Conservation (phyloP, 2,329 filamentous ascomycete species). For the Rhexocercosporidium sp. region DNA sequence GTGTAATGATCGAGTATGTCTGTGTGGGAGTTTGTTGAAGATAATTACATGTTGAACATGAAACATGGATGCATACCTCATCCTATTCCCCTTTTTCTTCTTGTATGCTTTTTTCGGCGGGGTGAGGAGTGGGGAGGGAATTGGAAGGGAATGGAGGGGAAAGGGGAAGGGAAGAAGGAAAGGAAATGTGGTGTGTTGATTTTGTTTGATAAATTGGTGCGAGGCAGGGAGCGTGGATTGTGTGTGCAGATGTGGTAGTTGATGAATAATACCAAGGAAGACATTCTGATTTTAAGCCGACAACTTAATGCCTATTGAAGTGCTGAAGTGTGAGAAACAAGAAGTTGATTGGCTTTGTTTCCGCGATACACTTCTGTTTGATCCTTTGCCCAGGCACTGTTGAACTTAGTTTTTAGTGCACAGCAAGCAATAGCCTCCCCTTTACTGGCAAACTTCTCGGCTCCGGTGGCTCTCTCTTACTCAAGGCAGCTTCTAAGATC, state of each 20-base stretch:
- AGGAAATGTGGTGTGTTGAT: background rate
- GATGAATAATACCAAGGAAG: conserved; percentile 7
- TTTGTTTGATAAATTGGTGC: background rate
- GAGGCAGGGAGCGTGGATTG: background rate
- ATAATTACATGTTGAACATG: conserved; percentile 18
- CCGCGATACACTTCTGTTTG: no score
- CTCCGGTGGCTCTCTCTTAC: no score
- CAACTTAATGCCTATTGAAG: background rate
- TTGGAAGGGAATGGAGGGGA: background rate
- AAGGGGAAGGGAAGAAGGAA: background rate
- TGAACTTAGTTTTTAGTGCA: no score
- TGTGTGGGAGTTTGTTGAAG: conserved; percentile 1
- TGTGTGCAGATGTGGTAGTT: background rate
- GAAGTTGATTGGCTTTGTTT: no score
- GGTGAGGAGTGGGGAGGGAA: background rate
- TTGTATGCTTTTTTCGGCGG: background rate
- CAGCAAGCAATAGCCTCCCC: no score
- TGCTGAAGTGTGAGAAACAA: background rate
- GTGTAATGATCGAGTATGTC: conserved; percentile 20
- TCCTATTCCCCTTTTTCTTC: background rate
- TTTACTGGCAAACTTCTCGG: no score
- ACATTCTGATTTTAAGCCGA: background rate
- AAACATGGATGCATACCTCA: conserved; percentile 8
- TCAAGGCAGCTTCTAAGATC: no score
- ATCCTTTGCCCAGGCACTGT: no score